phyloP scores from a whole-genome alignment of 108 stramenopile genomes.

The Pseudonitzschia delicatissima region DNA sequence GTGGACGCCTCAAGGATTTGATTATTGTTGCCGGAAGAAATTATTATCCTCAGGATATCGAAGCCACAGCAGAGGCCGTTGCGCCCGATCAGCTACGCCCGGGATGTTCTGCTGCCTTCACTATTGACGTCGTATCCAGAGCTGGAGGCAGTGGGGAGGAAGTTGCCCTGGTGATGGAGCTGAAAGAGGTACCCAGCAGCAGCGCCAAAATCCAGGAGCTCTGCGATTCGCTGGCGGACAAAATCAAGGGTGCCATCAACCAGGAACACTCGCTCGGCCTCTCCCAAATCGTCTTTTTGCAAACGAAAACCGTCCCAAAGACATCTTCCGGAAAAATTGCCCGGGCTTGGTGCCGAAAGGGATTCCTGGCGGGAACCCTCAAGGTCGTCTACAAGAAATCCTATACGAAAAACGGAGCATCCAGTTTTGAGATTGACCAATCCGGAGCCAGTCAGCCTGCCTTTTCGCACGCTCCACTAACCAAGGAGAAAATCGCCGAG shows the following conservation, averaged over 20 bases:
- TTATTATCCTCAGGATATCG: slow-evolving; percentile 99
- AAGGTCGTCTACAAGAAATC: slow-evolving; percentile 61
- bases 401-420: slow-evolving; percentile 16
- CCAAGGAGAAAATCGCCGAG: slow-evolving; percentile 19
- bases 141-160: slow-evolving; percentile 61
- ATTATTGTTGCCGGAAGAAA: slow-evolving; percentile 98
- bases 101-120: slow-evolving; percentile 97
- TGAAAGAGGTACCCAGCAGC: slow-evolving; percentile 60
- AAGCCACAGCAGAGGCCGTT: slow-evolving; percentile 86
- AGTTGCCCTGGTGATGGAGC: slow-evolving; percentile 78
- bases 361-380: slow-evolving; percentile 57
- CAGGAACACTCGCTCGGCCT: slow-evolving; percentile 80
- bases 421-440: slow-evolving; percentile 25
- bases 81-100: slow-evolving; percentile 67
- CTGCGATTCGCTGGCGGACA: slow-evolving; percentile 49
- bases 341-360: slow-evolving; percentile 86
- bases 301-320: slow-evolving; percentile 91
- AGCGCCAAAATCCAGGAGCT: slow-evolving; percentile 15
- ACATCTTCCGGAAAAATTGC: slow-evolving; percentile 99
- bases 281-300: slow-evolving; percentile 71
- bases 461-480: background rate
- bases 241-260: slow-evolving; percentile 57
- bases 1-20: slow-evolving; percentile 96
- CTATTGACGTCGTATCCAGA: slow-evolving; percentile 46
- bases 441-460: background rate